Base-by-base conservation (phyloP, 345 rosid genomes). In the Salix udensis region DNA sequence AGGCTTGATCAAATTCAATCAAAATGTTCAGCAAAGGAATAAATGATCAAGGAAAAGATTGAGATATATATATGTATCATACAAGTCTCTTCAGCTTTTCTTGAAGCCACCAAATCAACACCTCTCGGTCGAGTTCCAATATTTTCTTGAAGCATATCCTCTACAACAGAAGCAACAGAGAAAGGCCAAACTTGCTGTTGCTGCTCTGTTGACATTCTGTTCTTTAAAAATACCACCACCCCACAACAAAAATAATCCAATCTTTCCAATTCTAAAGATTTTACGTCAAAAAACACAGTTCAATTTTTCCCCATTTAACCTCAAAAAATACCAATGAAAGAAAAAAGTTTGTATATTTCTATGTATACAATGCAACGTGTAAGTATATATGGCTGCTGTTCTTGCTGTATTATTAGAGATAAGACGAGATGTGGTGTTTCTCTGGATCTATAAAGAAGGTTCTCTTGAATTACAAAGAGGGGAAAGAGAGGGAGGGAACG, bases 51-150 rank as follows among this genome's bases (percentile, higher is more conserved):
- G 39, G 24, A 11, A 28, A 24, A 16, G 30, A 69, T 52, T 52
- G n/a, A 77, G n/a, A 77, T 58, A 44, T 40, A 36, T 50, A 26
- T 39, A 30, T 30, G 31, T 30, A 78, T 74, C 84, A 50, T 88
- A 96, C 99, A 87, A 72, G 96, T 84, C 86, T 96, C 98, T 39
- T 92, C 97, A 0, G 81, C 82, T 77, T 76, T 89, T 58, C 85
- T 79, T 2, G 98, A 82, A n/a, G 83, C 84, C 77, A 87, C 84
- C 77, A 87, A 78, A 31, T 73, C 84, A 58, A 85, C 75, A 40
- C 86, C 90, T 55, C 75, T 74, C 65, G 81, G 73, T 75, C 86
- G 82, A 48, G 62, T 74, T 46, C 83, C 85, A 23, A 23, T 58
- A 64, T 91, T 88, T 67, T 92, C 90, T 69, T 86, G 87, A 80